phyloP scores from a whole-genome alignment of 129 eudicot genomes.

The Lactuca sativa region DNA sequence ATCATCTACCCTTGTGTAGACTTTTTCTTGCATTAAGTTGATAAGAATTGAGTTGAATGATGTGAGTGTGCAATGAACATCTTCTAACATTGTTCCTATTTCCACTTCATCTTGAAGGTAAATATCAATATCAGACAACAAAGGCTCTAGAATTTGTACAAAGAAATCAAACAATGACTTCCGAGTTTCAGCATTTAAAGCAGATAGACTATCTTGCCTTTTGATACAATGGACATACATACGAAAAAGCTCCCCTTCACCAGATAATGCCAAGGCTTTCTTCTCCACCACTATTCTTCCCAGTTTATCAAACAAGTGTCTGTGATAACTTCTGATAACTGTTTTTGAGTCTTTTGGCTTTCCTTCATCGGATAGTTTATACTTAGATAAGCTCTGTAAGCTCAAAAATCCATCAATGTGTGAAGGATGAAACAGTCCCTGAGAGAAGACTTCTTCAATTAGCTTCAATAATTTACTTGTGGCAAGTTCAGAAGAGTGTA shows the following conservation, averaged over 20 bases:
- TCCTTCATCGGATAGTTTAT: constrained; percentile 46
- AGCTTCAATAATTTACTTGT: constrained; percentile 43
- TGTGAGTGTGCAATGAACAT: constrained; percentile 43
- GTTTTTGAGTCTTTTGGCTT: constrained; percentile 42
- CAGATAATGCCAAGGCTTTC: constrained; percentile 49
- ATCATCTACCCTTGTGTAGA: constrained; percentile 75
- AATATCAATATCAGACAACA: constrained; percentile 47
- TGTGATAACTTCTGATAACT: constrained; percentile 73
- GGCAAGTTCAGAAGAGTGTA: constrained; percentile 25
- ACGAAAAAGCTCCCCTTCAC: constrained; percentile 70
- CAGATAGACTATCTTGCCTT: constrained; percentile 48
- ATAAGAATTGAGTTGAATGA: constrained; percentile 54
- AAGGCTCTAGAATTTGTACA: constrained; percentile 68
- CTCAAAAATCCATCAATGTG: constrained; percentile 76
- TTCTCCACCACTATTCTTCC: constrained; percentile 49
- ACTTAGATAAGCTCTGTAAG: constrained; percentile 63
- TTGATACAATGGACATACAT: constrained; percentile 53
- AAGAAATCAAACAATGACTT: constrained; percentile 72
- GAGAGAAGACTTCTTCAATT: constrained; percentile 67
- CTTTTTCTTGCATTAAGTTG: constrained; percentile 48
- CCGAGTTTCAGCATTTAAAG: constrained; percentile 54
- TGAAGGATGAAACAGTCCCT: constrained; percentile 79
- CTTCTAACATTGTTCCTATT: constrained; percentile 32
- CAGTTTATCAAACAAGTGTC: constrained; percentile 73
- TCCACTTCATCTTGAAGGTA: constrained; percentile 43